Evolutionary conservation across 169 alveolate genomes (phyloP).

Genomic region (Eimeria acervulina): DNA sequence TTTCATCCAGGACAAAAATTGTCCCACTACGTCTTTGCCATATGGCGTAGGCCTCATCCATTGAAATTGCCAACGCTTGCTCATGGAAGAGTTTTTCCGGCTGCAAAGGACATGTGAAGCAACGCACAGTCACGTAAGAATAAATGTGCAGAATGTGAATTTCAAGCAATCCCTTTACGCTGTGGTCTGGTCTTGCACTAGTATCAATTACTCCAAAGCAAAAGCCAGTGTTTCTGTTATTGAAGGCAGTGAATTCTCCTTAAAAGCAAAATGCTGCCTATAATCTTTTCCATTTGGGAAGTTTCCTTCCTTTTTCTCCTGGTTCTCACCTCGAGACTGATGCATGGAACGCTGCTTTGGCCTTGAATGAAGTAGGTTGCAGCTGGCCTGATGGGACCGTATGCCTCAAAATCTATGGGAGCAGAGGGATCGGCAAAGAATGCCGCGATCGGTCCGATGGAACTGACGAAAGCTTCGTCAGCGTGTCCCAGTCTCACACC

Average conservation of each 20-base stretch:
- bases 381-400: conserved; percentile 73
- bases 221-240: not conserved
- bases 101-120: conserved; percentile 35
- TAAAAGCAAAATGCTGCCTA: not conserved
- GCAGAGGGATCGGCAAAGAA: conserved; percentile 51
- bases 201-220: not conserved
- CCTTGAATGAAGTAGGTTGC: conserved; percentile 90
- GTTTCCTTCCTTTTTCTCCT: not conserved
- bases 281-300: not conserved
- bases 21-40: conserved; percentile 83
- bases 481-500: conserved; percentile 74
- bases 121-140: not conserved
- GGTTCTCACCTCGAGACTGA: conserved; percentile 91
- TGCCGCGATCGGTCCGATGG: conserved; percentile 64
- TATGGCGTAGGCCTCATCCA: conserved; percentile 87
- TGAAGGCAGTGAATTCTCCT: not conserved
- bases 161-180: not conserved
- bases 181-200: not conserved
- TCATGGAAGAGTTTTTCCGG: conserved; percentile 96
- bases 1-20: conserved; percentile 95
- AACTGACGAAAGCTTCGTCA: conserved; percentile 67
- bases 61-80: conserved; percentile 94
- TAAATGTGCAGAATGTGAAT: not conserved
- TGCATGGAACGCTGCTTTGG: conserved; percentile 96
- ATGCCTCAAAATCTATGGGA: conserved; percentile 49